Conservation (phyloP, 1,284 basidiomycete species). For the Coriolopsis trogii region DNA sequence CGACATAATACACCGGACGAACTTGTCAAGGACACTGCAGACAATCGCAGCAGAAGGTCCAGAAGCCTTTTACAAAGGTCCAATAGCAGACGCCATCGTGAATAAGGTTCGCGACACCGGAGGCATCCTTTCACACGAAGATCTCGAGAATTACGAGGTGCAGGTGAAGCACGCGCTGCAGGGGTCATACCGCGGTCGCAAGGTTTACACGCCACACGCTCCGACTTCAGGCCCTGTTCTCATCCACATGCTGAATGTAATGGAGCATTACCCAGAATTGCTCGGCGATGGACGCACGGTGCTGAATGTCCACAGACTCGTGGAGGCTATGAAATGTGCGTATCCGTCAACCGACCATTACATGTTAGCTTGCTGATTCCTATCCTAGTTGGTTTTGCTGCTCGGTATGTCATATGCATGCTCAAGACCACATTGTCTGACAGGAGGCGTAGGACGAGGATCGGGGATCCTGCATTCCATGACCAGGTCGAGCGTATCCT, state of each 20-base stretch:
- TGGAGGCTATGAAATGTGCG: conserved; percentile 80
- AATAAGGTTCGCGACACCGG: conserved; percentile 69
- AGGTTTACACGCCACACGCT: conserved; percentile 82
- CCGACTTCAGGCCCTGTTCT: conserved; percentile 85
- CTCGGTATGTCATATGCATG: conserved; percentile 47
- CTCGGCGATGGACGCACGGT: conserved; percentile 50
- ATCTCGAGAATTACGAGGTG: conserved; percentile 73
- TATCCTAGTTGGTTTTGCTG: conserved; percentile 67
- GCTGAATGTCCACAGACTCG: conserved; percentile 68
- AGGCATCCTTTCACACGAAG: conserved; percentile 77
- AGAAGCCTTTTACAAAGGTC: conserved; percentile 78
- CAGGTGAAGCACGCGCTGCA: conserved; percentile 75
- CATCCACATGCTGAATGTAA: conserved; percentile 78
- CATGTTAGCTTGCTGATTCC: not conserved
- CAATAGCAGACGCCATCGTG: conserved; percentile 76
- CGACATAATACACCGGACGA: conserved; percentile 69
- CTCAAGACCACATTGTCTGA: not conserved
- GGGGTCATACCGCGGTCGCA: conserved; percentile 77
- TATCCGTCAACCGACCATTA: conserved; percentile 1
- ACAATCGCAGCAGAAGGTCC: conserved; percentile 70
- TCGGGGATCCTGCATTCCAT: conserved; percentile 76
- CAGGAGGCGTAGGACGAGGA: conserved; percentile 59
- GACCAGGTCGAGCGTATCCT: conserved; percentile 59
- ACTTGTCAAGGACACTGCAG: conserved; percentile 69
- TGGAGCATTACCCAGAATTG: conserved; percentile 67